Evolutionary conservation across 2,329 filamentous ascomycete species (phyloP).

Genomic region (Metarhizium album): DNA sequence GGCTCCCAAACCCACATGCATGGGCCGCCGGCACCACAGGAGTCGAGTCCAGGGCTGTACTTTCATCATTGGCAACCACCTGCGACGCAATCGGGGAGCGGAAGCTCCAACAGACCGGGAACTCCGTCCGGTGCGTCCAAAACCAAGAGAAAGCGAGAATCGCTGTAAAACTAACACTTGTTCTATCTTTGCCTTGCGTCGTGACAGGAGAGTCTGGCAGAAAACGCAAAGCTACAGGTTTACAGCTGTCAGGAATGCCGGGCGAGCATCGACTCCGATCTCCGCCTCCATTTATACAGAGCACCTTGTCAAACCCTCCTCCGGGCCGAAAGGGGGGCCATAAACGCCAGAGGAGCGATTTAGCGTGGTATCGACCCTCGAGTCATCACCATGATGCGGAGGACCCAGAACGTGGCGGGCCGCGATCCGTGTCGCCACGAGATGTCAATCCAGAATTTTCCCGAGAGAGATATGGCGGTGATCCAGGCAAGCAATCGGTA

Average conservation of each 20-base stretch:
- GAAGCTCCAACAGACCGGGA: constrained; percentile 53
- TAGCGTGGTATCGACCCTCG: constrained; percentile 23
- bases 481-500: constrained; percentile 22
- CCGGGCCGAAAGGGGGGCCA: constrained; percentile 18
- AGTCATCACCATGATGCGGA: constrained; percentile 12
- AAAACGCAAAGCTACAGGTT: constrained; percentile 66
- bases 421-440: constrained; percentile 10
- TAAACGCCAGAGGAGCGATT: constrained; percentile 26
- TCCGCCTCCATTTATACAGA: constrained; percentile 20
- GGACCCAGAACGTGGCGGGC: constrained; percentile 12
- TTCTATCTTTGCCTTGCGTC: constrained; percentile 18
- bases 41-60: constrained; percentile 66
- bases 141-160: constrained; percentile 36
- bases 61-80: constrained; percentile 93
- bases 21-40: constrained; percentile 46
- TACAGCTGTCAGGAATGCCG: constrained; percentile 15
- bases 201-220: constrained; percentile 63
- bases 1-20: constrained; percentile 37
- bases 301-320: constrained; percentile 15
- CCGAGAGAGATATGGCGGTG: constrained; percentile 18
- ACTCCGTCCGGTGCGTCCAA: constrained; percentile 66
- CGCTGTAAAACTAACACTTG: constrained; percentile 27
- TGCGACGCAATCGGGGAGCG: constrained; percentile 44
- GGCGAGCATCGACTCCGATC: constrained; percentile 23
- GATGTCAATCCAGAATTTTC: constrained; percentile 9